phyloP scores from a whole-genome alignment of 169 alveolate species.

The Eimeria necatrix region DNA sequence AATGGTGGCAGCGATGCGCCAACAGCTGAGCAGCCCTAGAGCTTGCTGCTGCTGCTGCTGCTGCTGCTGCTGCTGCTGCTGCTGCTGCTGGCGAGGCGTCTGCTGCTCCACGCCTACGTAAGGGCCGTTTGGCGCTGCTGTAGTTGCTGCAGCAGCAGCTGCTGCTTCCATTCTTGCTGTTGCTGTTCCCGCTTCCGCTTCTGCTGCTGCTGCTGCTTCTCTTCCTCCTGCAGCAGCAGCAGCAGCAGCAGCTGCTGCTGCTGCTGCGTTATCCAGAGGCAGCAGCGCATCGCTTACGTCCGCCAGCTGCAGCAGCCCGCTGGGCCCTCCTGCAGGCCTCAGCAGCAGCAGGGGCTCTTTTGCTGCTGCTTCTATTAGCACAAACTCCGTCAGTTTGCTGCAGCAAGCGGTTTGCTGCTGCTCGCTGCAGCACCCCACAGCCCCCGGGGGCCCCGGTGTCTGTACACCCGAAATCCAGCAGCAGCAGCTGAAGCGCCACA shows the following conservation, averaged over 20 bases:
- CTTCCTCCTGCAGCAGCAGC: background rate
- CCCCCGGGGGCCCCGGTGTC: background rate
- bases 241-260: background rate
- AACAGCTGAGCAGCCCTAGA: slow-evolving; percentile 6
- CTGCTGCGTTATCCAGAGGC: background rate
- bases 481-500: slow-evolving; percentile 57
- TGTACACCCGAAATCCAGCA: background rate
- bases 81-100: background rate
- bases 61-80: slow-evolving; percentile 17
- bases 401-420: background rate
- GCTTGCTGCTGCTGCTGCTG: slow-evolving; percentile 27
- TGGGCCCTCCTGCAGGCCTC: slow-evolving; percentile 12
- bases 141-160: background rate
- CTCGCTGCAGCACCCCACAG: background rate
- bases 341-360: slow-evolving; percentile 26
- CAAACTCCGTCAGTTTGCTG: slow-evolving; percentile 24
- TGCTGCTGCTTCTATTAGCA: background rate
- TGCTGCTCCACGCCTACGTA: background rate
- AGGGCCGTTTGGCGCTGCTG: background rate
- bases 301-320: slow-evolving; percentile 56
- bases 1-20: slow-evolving; percentile 49
- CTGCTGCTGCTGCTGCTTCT: background rate
- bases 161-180: background rate
- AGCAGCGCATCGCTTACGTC: slow-evolving; percentile 62
- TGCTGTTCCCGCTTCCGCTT: background rate